Evolutionary conservation across 208 protist species (phyloP).

Genomic region (Wallacemonas sp.): DNA sequence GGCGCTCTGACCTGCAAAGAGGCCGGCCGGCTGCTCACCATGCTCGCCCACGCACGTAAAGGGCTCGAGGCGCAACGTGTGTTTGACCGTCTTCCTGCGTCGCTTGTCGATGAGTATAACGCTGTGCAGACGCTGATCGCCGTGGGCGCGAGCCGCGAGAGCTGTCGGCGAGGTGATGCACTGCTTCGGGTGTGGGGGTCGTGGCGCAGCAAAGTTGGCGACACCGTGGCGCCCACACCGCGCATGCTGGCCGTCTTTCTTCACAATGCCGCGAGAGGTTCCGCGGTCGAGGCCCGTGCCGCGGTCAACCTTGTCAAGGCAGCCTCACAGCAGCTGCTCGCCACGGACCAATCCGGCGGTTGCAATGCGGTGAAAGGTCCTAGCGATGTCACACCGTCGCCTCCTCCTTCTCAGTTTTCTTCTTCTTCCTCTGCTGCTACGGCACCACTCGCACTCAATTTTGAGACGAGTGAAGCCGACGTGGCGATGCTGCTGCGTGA

Average conservation of each 20-base stretch:
- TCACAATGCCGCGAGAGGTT: constrained; percentile 38
- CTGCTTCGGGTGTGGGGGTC: constrained; percentile 59
- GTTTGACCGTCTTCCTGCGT: constrained; percentile 27
- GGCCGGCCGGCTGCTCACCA: constrained; percentile 48
- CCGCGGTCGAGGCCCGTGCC: constrained; percentile 15
- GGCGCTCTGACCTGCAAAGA: constrained; percentile 16
- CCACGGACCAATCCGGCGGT: no score
- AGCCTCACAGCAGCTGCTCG: background rate
- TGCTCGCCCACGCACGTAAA: constrained; percentile 48
- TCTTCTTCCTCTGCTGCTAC: no score
- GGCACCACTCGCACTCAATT: constrained; percentile 35
- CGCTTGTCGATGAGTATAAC: constrained; percentile 52
- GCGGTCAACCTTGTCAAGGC: constrained; percentile 25
- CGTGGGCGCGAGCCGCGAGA: constrained; percentile 17
- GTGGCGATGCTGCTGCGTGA: constrained; percentile 39
- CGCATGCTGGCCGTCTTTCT: constrained; percentile 57
- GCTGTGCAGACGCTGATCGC: constrained; percentile 58
- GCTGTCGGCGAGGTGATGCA: constrained; percentile 15
- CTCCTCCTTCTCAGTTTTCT: no score
- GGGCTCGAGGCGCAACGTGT: constrained; percentile 54
- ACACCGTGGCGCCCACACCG: constrained; percentile 41
- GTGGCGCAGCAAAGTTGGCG: constrained; percentile 66
- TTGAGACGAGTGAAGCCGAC: constrained; percentile 24
- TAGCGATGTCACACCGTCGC: no score
- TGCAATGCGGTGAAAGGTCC: no score